Base-by-base conservation (phyloP, 1,139 yeast genomes). In the Kodamaea sp. region DNA sequence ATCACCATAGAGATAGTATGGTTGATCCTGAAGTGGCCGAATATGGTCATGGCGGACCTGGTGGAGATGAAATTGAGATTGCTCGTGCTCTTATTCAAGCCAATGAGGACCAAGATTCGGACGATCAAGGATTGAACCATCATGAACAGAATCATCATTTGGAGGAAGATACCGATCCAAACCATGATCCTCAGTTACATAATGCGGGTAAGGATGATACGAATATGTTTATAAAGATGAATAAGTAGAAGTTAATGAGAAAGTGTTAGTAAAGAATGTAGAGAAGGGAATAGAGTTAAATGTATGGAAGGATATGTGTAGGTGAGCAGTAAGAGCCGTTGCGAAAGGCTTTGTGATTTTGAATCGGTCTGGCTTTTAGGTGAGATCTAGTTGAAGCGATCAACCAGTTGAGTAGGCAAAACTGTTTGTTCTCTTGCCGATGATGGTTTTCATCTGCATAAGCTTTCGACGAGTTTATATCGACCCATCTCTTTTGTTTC, bases 81-180 rank as follows among this genome's bases (percentile, higher is more conserved):
- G 86, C 86, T 0, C 62, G 84, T 34, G 86, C 84, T 0, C 62
- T 81, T 49, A 78, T 80, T 35, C 82, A 79, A 46, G 83, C 84
- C 1, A 78, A 75, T 50, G 81, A 70, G 40, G 72, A 57, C 29
- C 58, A 43, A 34, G 54, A 47, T 15, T 55, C 46, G 2, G 47
- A 45, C 11, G 45, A 34, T 24, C 39, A 30, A 8, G 28, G 26
- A 11, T 8, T 31, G 12, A 23, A 31, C 7, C 37, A 37, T 23
- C 29, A 25, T 22, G 31, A 26, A 8, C 37, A 22, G 11, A 26
- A 24, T 12, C 27, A 25, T 29, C 39, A 32, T n/a, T 27, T 15
- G 12, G 31, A 35, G 20, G 26, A 28, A 7, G 35, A 20, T 10
- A 15, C 20, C 46, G 24, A 24, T 25, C 32, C 15, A 32, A 37